phyloP scores from a whole-genome alignment of 129 eudicot species.

The Flaveria linearis region DNA sequence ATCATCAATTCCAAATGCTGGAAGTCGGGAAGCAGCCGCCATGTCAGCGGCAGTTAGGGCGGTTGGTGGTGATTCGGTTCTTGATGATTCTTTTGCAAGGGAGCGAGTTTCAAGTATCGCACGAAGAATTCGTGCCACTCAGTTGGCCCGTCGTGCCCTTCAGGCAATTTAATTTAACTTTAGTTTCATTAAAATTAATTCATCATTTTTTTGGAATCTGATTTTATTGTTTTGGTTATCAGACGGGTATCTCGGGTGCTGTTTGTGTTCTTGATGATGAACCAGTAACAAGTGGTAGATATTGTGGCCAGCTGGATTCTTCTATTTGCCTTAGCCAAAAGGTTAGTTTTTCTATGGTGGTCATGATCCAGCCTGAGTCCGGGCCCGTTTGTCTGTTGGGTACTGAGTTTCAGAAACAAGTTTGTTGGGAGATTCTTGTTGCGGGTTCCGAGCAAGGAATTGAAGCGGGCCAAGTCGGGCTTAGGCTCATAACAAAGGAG shows the following conservation, averaged over 20 bases:
- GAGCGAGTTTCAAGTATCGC: conserved; percentile 92
- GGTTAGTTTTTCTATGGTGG: conserved; percentile 76
- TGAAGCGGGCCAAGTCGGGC: conserved; percentile 98
- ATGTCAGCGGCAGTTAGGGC: conserved; percentile 99
- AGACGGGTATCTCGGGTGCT: conserved; percentile 94
- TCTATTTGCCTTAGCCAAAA: conserved; percentile 69
- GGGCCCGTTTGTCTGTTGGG: conserved; percentile 96
- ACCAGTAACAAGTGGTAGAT: conserved; percentile 85
- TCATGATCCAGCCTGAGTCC: conserved; percentile 95
- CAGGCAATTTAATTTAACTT: conserved; percentile 48
- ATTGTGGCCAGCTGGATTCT: conserved; percentile 84
- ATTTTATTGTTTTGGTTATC: conserved; percentile 25
- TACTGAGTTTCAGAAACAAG: conserved; percentile 79
- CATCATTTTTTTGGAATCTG: background rate
- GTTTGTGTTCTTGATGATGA: conserved; percentile 96
- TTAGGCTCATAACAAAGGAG: conserved; percentile 82
- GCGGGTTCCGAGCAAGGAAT: conserved; percentile 99
- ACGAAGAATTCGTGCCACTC: conserved; percentile 77
- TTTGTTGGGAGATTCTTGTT: conserved; percentile 93
- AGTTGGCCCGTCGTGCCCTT: conserved; percentile 86
- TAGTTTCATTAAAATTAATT: background rate
- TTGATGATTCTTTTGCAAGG: conserved; percentile 94
- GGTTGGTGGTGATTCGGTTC: conserved; percentile 96
- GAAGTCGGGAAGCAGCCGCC: conserved; percentile 96
- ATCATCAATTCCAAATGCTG: conserved; percentile 96